Evolutionary conservation across 1,139 yeast species (phyloP).

Genomic region (Candida mesenterica): DNA sequence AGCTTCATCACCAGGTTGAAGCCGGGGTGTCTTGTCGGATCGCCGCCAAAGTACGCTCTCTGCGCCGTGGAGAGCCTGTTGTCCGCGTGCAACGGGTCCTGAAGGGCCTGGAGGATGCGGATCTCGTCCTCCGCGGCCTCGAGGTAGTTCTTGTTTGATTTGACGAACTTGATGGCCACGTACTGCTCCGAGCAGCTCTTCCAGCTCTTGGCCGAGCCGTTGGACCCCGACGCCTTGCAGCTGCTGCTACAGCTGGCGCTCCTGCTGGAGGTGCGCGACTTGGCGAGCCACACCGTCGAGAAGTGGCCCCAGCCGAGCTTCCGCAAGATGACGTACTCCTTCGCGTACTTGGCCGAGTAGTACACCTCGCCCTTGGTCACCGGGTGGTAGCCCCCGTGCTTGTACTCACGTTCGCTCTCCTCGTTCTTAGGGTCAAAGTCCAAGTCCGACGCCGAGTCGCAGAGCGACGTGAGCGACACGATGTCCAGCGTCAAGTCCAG

Average conservation of each 20-base stretch:
- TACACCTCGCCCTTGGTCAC: constrained; percentile 73
- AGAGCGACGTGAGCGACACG: constrained; percentile 6
- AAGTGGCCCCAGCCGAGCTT: constrained; percentile 94
- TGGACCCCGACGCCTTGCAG: too few relatives aligned
- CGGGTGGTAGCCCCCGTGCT: constrained; percentile 86
- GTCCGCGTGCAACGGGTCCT: constrained; percentile 23
- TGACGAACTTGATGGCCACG: constrained; percentile 82
- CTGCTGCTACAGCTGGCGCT: too few relatives aligned
- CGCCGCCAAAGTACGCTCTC: constrained; percentile 21
- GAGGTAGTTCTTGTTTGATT: constrained; percentile 72
- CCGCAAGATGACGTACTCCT: constrained; percentile 60
- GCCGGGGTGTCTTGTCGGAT: constrained; percentile 57
- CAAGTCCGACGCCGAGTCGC: constrained; percentile 28
- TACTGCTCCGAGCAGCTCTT: constrained; percentile 18
- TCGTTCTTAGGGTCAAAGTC: constrained; percentile 49
- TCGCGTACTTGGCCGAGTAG: constrained; percentile 40
- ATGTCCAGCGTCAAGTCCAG: neutral
- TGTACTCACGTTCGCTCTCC: constrained; percentile 69
- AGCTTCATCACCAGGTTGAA: constrained; percentile 63
- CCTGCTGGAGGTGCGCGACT: constrained; percentile 11
- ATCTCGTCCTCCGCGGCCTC: constrained; percentile 90
- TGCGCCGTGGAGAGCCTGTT: constrained; percentile 12
- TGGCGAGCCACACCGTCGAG: constrained; percentile 85
- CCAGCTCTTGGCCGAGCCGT: too few relatives aligned
- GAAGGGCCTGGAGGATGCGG: constrained; percentile 51